Conservation (phyloP, 2,329 filamentous ascomycete genomes). For the Stagonosporopsis vannaccii region DNA sequence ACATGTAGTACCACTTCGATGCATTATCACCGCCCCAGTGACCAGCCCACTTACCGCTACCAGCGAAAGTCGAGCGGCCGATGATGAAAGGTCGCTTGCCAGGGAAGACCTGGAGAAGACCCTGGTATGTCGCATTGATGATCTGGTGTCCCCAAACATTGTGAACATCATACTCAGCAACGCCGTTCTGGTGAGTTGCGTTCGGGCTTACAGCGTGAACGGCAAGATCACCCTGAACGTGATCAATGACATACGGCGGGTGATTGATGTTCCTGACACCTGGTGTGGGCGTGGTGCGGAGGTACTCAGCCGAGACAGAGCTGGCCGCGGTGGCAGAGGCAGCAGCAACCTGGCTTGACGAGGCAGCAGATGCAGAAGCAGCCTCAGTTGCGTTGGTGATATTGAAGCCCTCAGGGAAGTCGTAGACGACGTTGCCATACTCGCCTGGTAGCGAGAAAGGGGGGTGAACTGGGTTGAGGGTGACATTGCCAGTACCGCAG, state of each 20-base stretch:
- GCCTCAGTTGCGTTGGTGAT: conserved; percentile 73
- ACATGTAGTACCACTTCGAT: conserved; percentile 76
- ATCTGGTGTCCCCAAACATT: conserved; percentile 75
- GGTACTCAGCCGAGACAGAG: conserved; percentile 53
- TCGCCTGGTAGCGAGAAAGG: conserved; percentile 71
- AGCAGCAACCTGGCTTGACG: conserved; percentile 58
- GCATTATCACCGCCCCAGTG: conserved; percentile 82
- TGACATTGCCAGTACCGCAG: conserved; percentile 71
- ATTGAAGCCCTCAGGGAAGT: conserved; percentile 74
- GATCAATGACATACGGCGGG: conserved; percentile 79
- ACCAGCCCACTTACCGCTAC: conserved; percentile 76
- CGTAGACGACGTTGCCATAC: conserved; percentile 64
- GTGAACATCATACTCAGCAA: conserved; percentile 82
- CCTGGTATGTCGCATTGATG: conserved; percentile 77
- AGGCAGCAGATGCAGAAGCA: conserved; percentile 63
- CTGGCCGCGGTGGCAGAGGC: conserved; percentile 41
- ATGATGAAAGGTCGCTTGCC: conserved; percentile 83
- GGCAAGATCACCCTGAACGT: conserved; percentile 74
- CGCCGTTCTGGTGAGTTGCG: conserved; percentile 76
- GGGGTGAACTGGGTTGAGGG: conserved; percentile 73
- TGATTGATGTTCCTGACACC: conserved; percentile 73
- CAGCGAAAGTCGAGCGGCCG: conserved; percentile 80
- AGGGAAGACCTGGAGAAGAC: conserved; percentile 69
- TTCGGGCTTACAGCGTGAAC: conserved; percentile 78
- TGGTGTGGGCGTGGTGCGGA: conserved; percentile 67